These are phyloP conservation scores for Trichopus zeylanicus DNA, from an alignment of 116 monocot genomes.

Conservation along the genomic window DNA sequence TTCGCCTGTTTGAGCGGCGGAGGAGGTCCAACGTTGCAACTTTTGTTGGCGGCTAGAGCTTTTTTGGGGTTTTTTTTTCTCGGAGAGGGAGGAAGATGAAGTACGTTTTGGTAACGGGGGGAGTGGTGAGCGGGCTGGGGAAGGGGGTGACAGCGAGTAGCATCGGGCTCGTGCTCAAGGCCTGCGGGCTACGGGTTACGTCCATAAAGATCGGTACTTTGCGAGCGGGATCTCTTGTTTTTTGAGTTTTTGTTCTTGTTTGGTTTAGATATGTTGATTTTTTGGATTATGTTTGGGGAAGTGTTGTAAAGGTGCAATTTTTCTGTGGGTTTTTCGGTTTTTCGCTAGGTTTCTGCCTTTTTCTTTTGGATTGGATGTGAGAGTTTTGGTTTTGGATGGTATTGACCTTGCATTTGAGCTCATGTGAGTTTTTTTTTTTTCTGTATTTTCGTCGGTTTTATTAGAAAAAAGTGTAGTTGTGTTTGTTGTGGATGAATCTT, in stretches of 20 bases:
- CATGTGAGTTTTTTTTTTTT: not conserved
- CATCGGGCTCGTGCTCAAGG: conserved; percentile 79
- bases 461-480: no score
- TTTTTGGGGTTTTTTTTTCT: no score
- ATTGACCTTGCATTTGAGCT: not conserved
- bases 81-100: conserved; percentile 46
- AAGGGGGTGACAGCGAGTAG: conserved; percentile 96
- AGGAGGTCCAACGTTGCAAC: not conserved
- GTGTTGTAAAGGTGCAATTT: not conserved
- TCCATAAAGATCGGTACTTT: conserved; percentile 83
- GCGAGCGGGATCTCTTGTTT: not conserved
- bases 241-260: not conserved
- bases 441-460: not conserved
- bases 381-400: not conserved
- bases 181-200: conserved; percentile 77
- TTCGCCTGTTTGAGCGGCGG: not conserved
- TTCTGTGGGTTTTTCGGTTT: no score
- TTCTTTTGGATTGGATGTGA: not conserved
- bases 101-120: conserved; percentile 91
- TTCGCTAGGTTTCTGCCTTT: no score
- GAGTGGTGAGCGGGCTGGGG: conserved; percentile 90
- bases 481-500: no score
- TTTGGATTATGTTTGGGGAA: not conserved
- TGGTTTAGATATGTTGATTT: not conserved
- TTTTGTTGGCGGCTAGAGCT: no score